phyloP scores from a whole-genome alignment of 2,329 filamentous ascomycete genomes.

The Colletotrichum neosansevieriae region DNA sequence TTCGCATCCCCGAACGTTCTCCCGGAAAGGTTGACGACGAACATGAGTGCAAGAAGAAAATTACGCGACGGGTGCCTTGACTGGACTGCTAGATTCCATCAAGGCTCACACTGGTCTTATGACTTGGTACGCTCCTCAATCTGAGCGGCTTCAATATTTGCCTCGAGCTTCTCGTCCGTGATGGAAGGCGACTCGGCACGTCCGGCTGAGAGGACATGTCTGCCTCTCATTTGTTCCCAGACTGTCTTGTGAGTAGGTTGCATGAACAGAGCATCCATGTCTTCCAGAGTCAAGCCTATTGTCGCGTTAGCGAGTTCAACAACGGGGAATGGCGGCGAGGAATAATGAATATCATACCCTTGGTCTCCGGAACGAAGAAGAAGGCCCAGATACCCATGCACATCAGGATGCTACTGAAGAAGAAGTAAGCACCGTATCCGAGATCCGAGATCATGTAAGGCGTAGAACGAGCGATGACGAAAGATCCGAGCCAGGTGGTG shows the following conservation, averaged over 20 bases:
- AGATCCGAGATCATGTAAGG: conserved; percentile 57
- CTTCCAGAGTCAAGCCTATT: conserved; percentile 58
- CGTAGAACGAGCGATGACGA: conserved; percentile 54
- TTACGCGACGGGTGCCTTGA: background rate
- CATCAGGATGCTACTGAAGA: conserved; percentile 62
- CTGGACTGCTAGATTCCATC: background rate
- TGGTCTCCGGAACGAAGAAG: conserved; percentile 65
- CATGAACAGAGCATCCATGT: conserved; percentile 55
- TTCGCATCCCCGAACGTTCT: background rate
- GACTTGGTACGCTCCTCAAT: conserved; percentile 30
- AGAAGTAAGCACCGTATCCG: conserved; percentile 64
- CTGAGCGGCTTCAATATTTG: conserved; percentile 34
- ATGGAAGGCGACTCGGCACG: conserved; percentile 34
- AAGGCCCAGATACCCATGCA: conserved; percentile 60
- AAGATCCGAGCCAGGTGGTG: conserved; percentile 54
- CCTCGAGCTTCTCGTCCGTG: conserved; percentile 37
- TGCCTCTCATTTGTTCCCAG: conserved; percentile 44
- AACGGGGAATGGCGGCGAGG: fast-evolving
- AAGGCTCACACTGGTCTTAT: conserved; percentile 19
- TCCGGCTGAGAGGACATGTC: conserved; percentile 8
- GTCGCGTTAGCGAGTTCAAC: background rate
- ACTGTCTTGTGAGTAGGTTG: conserved; percentile 49
- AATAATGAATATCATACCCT: conserved; percentile 50
- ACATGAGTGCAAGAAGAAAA: background rate
- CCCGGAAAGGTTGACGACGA: background rate